Percentiles rank a stretch among this genome's conserved stretches.
phyloP scores from a whole-genome alignment of 2,329 filamentous ascomycete species.

The Scedosporium dehoogii region DNA sequence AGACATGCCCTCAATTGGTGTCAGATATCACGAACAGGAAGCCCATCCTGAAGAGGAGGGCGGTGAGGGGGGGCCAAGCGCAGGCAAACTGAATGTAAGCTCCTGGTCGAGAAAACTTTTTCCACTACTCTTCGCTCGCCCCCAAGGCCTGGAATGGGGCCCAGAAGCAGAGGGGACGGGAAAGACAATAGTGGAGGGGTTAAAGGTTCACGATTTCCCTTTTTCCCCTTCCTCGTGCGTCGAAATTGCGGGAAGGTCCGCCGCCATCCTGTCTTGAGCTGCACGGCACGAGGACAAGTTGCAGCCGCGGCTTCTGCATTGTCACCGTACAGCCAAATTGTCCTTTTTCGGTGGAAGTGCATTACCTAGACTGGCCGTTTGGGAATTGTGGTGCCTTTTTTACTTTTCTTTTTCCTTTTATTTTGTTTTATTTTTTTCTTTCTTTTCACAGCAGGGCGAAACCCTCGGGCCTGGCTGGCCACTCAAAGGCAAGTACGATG shows the following conservation, averaged over 20 bases:
- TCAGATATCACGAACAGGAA: not conserved
- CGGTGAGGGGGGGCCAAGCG: not conserved
- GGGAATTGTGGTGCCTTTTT: no score
- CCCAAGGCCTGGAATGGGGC: not conserved
- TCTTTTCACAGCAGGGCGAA: not conserved
- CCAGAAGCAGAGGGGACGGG: not conserved
- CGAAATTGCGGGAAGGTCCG: constrained; percentile 5
- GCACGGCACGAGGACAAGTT: not conserved
- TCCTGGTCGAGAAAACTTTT: not conserved
- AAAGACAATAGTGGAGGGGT: not conserved
- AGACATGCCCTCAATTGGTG: not conserved
- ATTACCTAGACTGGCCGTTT: not conserved
- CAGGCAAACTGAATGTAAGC: not conserved
- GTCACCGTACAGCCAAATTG: not conserved
- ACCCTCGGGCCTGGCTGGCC: no score
- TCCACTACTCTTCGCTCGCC: not conserved
- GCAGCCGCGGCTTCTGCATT: not conserved
- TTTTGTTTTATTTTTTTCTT: not conserved
- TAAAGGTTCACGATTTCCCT: not conserved
- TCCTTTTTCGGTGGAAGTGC: not conserved
- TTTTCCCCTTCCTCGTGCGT: not conserved
- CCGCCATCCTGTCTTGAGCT: not conserved
- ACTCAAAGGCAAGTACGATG: no score
- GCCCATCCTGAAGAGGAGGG: not conserved
- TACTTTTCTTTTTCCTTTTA: no score